Evolutionary conservation across 192 early-diverging fungal genomes (phyloP).

Genomic region (Entrophospora sp.): DNA sequence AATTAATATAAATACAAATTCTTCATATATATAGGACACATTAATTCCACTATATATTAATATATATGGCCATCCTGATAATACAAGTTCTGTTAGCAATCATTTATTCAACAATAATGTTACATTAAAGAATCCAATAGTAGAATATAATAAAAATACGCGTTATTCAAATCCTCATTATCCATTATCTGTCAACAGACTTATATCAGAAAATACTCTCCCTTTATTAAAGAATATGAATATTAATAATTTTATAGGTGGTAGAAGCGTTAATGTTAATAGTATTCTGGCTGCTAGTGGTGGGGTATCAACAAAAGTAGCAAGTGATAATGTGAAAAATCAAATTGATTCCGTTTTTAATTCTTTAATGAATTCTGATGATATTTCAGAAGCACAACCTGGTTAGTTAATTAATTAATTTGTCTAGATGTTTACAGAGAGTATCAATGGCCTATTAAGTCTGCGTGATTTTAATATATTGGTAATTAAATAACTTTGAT

Average conservation of each 20-base stretch:
- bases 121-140: constrained; percentile 23
- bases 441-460: no score
- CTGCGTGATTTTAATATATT: no score
- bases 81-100: constrained; percentile 22
- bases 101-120: constrained; percentile 26
- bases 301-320: constrained; percentile 8
- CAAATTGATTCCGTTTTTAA: constrained; percentile 56
- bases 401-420: constrained; percentile 29
- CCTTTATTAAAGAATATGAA: no score
- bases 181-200: constrained; percentile 22
- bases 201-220: no score
- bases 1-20: no score
- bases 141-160: constrained; percentile 26
- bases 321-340: constrained; percentile 33
- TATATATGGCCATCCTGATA: constrained; percentile 23
- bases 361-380: constrained; percentile 36
- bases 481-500: no score
- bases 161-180: constrained; percentile 27
- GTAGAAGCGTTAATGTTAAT: no score
- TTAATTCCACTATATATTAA: constrained; percentile 30
- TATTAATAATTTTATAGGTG: constrained; percentile 19
- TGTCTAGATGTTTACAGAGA: no score
- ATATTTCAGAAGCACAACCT: constrained; percentile 45
- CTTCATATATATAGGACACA: constrained; percentile 26
- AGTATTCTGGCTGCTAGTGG: constrained; percentile 21